Conservation (phyloP, 2,329 filamentous ascomycete species). For the Colletotrichum scovillei region DNA sequence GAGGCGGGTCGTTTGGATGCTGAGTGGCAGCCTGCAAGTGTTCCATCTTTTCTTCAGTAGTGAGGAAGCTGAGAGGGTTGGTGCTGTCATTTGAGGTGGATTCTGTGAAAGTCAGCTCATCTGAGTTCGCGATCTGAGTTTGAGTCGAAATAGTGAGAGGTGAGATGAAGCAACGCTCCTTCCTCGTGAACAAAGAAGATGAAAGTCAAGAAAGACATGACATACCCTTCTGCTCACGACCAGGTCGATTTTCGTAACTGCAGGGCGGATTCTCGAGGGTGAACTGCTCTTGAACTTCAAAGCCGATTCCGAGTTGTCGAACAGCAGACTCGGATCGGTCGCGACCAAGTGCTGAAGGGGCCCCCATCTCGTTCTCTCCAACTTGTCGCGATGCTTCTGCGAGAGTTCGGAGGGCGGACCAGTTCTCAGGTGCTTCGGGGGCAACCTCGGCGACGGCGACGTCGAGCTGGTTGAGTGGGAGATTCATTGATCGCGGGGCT, state of each 20-base stretch:
- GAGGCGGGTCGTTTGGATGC: conserved; percentile 45
- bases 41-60: conserved; percentile 54
- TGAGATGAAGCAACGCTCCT: neutral
- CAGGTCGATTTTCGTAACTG: conserved; percentile 55
- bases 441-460: conserved; percentile 28
- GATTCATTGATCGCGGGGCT: conserved; percentile 33
- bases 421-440: conserved; percentile 62
- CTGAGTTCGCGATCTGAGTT: neutral
- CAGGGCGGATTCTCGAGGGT: conserved; percentile 66
- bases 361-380: conserved; percentile 45
- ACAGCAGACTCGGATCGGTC: conserved; percentile 38
- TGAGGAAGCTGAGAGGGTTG: conserved; percentile 46
- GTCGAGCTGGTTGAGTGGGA: conserved; percentile 31
- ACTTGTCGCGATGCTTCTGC: conserved; percentile 89
- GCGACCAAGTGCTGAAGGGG: conserved; percentile 15
- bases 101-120: conserved; percentile 14
- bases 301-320: conserved; percentile 42
- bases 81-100: conserved; percentile 33
- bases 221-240: conserved; percentile 51
- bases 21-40: conserved; percentile 59
- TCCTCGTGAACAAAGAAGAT: neutral
- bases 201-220: conserved; percentile 27
- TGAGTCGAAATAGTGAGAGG: neutral
- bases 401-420: conserved; percentile 86
- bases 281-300: conserved; percentile 70